These are phyloP conservation scores for Pseudopithomyces chartarum DNA, from an alignment of 2,329 filamentous ascomycete genomes.

Conservation along the genomic window DNA sequence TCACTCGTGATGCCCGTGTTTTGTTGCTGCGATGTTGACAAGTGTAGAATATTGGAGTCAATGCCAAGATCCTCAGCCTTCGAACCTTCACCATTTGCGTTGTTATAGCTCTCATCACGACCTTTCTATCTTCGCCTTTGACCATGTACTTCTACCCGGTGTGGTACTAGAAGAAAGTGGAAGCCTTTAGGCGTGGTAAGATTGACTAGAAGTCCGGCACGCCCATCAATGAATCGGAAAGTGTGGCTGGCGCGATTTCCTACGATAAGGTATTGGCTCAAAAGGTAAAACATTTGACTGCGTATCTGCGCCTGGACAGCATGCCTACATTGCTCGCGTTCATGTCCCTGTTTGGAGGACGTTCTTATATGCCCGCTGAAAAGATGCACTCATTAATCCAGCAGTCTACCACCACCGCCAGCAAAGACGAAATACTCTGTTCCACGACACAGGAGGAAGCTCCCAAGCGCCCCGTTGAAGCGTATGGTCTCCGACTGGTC, in stretches of 20 bases:
- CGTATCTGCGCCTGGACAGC: constrained; percentile 84
- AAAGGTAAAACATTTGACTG: constrained; percentile 69
- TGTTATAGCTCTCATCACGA: constrained; percentile 89
- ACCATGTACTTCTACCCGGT: constrained; percentile 75
- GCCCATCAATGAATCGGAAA: constrained; percentile 44
- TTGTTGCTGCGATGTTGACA: too few species aligned
- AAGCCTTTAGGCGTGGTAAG: constrained; percentile 78
- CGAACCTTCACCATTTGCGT: constrained; percentile 93
- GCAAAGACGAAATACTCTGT: too few species aligned
- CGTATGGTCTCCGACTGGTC: constrained; percentile 81
- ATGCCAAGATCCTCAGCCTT: constrained; percentile 80
- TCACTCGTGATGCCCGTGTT: too few species aligned
- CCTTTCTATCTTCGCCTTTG: constrained; percentile 80
- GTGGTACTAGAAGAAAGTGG: constrained; percentile 75
- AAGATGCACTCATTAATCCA: too few species aligned
- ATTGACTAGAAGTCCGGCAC: constrained; percentile 81
- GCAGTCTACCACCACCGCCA: too few species aligned
- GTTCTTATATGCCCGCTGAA: too few species aligned
- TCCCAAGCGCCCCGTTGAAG: constrained; percentile 63
- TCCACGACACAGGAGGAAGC: constrained; percentile 17
- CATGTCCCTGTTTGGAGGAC: constrained; percentile 74
- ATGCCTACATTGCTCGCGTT: constrained; percentile 82
- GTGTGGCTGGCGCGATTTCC: constrained; percentile 47
- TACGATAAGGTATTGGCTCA: constrained; percentile 56
- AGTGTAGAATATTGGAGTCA: constrained; percentile 80